Conservation (phyloP, 345 rosid genomes). For the Excoecaria agallocha region DNA sequence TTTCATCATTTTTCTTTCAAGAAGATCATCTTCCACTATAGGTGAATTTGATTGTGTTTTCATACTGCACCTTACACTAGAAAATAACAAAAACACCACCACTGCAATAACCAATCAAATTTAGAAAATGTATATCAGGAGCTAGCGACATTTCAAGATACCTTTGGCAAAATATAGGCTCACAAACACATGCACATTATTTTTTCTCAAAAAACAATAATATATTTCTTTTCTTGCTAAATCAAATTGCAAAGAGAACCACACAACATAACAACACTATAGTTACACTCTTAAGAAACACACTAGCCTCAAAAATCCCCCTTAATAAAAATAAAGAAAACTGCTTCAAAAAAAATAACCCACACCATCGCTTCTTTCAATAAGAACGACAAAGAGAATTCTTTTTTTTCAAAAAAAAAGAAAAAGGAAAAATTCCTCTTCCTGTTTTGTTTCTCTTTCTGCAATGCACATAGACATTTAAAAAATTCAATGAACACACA, state of each 20-base stretch:
- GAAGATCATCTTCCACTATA: neutral
- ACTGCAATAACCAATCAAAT: constrained; percentile 10
- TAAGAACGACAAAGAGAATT: neutral
- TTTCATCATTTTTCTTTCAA: neutral
- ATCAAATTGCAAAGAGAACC: constrained; percentile 63
- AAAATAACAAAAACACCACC: constrained; percentile 15
- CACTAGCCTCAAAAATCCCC: constrained; percentile 56
- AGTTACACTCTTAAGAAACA: constrained; percentile 23
- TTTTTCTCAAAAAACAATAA: constrained; percentile 21
- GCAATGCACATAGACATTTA: too few species aligned
- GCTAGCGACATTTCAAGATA: constrained; percentile 16
- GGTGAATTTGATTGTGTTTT: neutral
- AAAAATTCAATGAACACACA: too few species aligned
- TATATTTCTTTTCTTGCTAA: constrained; percentile 43
- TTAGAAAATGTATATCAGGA: neutral
- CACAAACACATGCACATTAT: constrained; percentile 8
- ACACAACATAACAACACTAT: constrained; percentile 41
- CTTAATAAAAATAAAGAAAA: constrained; percentile 20
- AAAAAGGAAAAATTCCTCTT: too few species aligned
- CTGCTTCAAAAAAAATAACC: constrained; percentile 29
- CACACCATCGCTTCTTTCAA: constrained; percentile 19
- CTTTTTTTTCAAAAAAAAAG: too few species aligned
- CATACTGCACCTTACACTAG: constrained; percentile 1
- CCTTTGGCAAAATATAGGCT: constrained; percentile 8
- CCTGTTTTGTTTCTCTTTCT: too few species aligned